A percentile compares a stretch with the other conserved stretches of the same genome.
Evolutionary conservation across 495 filamentous ascomycete species (phyloP).

Genomic region (Trichocladium uniseriatum): DNA sequence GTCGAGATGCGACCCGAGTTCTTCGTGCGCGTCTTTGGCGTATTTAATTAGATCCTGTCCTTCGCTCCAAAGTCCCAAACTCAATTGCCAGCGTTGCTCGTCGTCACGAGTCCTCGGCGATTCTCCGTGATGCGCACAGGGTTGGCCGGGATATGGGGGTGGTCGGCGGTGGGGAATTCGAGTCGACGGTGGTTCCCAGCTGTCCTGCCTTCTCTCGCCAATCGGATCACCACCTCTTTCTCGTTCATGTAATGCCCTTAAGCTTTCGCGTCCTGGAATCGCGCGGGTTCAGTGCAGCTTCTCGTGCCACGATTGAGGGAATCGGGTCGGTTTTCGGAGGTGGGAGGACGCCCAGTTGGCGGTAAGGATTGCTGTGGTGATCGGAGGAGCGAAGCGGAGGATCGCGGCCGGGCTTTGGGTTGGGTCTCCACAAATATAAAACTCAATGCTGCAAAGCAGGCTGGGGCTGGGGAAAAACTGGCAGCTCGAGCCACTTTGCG

Average conservation of each 20-base stretch:
- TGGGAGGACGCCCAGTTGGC: neutral
- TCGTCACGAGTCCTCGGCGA: neutral
- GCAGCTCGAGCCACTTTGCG: slow-evolving; percentile 10
- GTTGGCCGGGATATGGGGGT: slow-evolving; percentile 2
- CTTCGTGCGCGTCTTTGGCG: neutral
- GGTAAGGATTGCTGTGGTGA: slow-evolving; percentile 21
- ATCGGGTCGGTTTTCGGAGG: slow-evolving; percentile 1
- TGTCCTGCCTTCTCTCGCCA: neutral
- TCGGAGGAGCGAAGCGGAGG: slow-evolving; percentile 7
- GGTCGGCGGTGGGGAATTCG: slow-evolving; percentile 3
- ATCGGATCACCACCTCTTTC: slow-evolving; percentile 1
- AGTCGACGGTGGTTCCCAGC: neutral
- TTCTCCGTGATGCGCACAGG: neutral
- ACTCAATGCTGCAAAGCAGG: slow-evolving; percentile 20
- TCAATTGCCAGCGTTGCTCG: neutral
- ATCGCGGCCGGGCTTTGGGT: slow-evolving; percentile 2
- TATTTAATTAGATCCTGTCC: too few species aligned
- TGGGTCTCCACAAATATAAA: slow-evolving; percentile 26
- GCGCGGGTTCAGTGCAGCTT: neutral
- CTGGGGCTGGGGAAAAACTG: slow-evolving; percentile 4
- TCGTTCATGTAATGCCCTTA: too few species aligned
- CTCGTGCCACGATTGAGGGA: neutral
- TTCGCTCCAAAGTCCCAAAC: too few species aligned
- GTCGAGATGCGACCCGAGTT: slow-evolving; percentile 1
- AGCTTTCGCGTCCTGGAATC: neutral